These are phyloP conservation scores for Gracilaria caudata DNA, from an alignment of 23 red algal species.

Conservation along the genomic window DNA sequence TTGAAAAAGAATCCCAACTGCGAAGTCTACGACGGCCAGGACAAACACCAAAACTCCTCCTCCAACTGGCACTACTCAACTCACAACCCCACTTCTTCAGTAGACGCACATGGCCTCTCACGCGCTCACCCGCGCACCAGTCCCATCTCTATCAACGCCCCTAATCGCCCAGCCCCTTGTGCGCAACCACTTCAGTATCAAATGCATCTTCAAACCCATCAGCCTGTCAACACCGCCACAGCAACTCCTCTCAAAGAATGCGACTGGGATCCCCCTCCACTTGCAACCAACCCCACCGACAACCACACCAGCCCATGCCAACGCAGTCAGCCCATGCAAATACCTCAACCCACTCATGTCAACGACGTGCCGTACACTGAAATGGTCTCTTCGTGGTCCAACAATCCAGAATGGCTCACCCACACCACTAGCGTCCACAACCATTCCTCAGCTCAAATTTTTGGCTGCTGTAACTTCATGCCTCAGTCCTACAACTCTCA, in stretches of 20 bases:
- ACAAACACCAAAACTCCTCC: conserved; percentile 30
- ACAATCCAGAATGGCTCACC: conserved; percentile 44
- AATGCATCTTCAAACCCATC: conserved; percentile 1
- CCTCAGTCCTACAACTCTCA: background rate
- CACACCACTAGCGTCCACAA: conserved; percentile 3
- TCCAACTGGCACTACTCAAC: background rate
- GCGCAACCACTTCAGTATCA: background rate
- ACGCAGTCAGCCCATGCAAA: conserved; percentile 30
- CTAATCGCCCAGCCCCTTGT: background rate
- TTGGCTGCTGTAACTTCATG: background rate
- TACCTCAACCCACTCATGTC: conserved; percentile 2
- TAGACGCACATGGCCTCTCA: background rate
- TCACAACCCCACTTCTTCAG: background rate
- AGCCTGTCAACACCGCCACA: conserved; percentile 8
- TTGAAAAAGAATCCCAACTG: conserved; percentile 85
- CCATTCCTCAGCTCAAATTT: background rate
- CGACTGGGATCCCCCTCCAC: background rate
- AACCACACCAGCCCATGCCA: background rate
- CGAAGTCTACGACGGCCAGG: conserved; percentile 92
- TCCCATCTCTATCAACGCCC: conserved; percentile 13
- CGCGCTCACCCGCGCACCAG: background rate
- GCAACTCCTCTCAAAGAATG: background rate
- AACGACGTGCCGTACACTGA: conserved; percentile 22
- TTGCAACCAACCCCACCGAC: background rate
- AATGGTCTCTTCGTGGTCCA: conserved; percentile 60